phyloP scores from a whole-genome alignment of 495 filamentous ascomycete species.

The Neurospora sp. region DNA sequence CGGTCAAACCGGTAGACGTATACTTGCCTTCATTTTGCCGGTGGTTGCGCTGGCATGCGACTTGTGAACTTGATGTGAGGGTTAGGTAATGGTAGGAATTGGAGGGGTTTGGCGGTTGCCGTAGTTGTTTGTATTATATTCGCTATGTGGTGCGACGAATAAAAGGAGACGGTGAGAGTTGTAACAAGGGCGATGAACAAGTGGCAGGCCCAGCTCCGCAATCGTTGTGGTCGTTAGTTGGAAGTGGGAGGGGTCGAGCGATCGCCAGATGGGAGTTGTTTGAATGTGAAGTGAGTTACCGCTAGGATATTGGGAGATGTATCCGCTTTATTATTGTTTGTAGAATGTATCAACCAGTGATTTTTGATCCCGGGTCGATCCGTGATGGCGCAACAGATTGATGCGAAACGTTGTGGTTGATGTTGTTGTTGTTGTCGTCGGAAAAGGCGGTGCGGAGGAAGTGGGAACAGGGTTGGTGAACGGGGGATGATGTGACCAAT shows the following conservation, averaged over 20 bases:
- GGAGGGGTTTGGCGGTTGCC: not conserved
- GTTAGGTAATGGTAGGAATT: not conserved
- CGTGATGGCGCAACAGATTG: not conserved
- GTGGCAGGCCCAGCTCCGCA: not conserved
- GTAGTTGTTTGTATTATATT: not conserved
- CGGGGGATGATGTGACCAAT: not conserved
- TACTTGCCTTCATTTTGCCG: conserved; percentile 32
- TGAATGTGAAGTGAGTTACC: not conserved
- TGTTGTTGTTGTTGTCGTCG: not conserved
- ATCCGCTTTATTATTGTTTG: not conserved
- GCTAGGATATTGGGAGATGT: not conserved
- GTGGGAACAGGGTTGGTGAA: not conserved
- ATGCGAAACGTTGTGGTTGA: not conserved
- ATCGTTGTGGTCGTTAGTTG: not conserved
- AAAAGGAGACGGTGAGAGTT: not conserved
- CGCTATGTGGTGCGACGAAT: not conserved
- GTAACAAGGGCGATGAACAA: not conserved
- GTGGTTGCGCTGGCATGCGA: conserved; percentile 3
- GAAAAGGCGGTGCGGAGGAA: not conserved
- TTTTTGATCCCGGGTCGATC: not conserved
- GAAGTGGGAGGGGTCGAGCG: not conserved
- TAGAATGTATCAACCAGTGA: not conserved
- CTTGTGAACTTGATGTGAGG: not conserved
- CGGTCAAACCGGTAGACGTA: not conserved
- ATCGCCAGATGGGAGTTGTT: not conserved